Evolutionary conservation across 768 basidiomycete genomes (phyloP).

Genomic region (Naganishia vishniacii): DNA sequence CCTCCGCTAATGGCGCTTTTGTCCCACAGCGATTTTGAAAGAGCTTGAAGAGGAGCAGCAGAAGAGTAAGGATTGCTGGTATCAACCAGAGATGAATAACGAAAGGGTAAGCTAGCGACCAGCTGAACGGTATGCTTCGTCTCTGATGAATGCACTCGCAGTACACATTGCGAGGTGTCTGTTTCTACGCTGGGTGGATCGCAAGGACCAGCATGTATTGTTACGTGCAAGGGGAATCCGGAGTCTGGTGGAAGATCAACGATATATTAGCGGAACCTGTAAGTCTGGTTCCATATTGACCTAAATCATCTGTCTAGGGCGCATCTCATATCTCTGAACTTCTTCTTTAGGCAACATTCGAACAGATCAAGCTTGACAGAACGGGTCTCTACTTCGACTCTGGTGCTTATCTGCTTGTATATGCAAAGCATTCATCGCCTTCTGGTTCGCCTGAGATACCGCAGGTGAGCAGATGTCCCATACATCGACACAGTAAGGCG

Average conservation of each 20-base stretch:
- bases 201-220: constrained; percentile 19
- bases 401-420: constrained; percentile 15
- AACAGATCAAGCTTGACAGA: constrained; percentile 8
- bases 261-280: constrained; percentile 6
- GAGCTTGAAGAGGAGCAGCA: constrained; percentile 11
- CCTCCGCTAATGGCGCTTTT: no score
- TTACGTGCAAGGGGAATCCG: neutral
- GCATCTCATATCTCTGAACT: neutral
- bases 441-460: neutral
- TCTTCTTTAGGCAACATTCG: neutral
- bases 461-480: neutral
- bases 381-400: constrained; percentile 14
- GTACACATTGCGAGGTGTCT: constrained; percentile 11
- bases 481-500: no score
- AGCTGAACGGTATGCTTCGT: no score
- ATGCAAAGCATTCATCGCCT: neutral
- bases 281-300: constrained; percentile 6
- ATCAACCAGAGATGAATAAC: constrained; percentile 9
- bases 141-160: neutral
- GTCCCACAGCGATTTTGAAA: neutral
- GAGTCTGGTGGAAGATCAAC: constrained; percentile 10
- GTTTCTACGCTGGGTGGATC: constrained; percentile 19
- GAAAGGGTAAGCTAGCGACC: neutral
- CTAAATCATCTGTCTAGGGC: no score
- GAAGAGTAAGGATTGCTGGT: constrained; percentile 12